phyloP scores from a whole-genome alignment of 192 early-diverging fungal species.

The Linnemannia hyalina region DNA sequence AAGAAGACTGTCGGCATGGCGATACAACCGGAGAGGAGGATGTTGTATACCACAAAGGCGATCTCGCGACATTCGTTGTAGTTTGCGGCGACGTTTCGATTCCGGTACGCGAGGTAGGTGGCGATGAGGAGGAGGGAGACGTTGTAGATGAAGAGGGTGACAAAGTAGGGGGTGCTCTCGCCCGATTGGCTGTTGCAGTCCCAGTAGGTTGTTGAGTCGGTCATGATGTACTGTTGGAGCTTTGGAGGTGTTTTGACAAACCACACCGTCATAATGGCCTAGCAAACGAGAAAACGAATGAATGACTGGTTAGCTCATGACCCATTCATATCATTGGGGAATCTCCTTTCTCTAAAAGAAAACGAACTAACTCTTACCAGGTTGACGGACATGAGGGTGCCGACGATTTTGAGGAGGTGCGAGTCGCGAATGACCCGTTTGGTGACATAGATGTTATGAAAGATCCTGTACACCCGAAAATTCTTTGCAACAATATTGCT shows the following conservation, averaged over 20 bases:
- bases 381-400: constrained; percentile 44
- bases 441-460: constrained; percentile 56
- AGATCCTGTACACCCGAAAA: constrained; percentile 57
- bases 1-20: constrained; percentile 52
- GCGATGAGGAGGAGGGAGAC: constrained; percentile 40
- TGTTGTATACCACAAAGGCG: constrained; percentile 61
- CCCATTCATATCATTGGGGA: no score
- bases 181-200: constrained; percentile 15
- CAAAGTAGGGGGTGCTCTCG: constrained; percentile 25
- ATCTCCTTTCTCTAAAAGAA: background rate
- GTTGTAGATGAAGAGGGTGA: constrained; percentile 55
- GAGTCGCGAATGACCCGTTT: constrained; percentile 50
- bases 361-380: constrained; percentile 33
- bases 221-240: constrained; percentile 21
- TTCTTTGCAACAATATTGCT: constrained; percentile 67
- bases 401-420: constrained; percentile 47
- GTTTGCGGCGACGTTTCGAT: constrained; percentile 59
- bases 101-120: constrained; percentile 49
- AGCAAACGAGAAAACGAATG: background rate
- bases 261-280: constrained; percentile 45
- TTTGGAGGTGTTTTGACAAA: constrained; percentile 38
- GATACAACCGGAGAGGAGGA: constrained; percentile 49
- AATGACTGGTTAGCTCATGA: background rate
- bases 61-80: constrained; percentile 64
- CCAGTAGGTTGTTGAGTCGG: constrained; percentile 41